Evolutionary conservation across 805 yeast genomes (phyloP).

Genomic region (Saturnispora quitensis): DNA sequence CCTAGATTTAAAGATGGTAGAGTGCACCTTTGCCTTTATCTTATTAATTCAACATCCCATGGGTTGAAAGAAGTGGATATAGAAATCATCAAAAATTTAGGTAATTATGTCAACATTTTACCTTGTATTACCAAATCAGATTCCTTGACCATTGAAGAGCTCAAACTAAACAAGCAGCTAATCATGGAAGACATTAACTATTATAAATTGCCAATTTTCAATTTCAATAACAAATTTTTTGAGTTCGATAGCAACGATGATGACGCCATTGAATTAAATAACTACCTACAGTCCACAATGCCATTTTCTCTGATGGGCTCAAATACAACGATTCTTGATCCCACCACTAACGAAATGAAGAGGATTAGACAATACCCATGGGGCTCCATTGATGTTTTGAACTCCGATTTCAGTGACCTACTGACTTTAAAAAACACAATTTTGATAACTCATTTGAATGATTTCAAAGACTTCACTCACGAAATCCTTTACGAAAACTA

Average conservation of each 20-base stretch:
- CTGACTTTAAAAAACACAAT: slow-evolving; percentile 70
- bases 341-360: slow-evolving; percentile 27
- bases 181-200: slow-evolving; percentile 68
- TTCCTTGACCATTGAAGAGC: slow-evolving; percentile 59
- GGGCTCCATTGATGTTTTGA: slow-evolving; percentile 54
- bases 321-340: slow-evolving; percentile 31
- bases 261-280: slow-evolving; percentile 25
- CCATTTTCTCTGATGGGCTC: slow-evolving; percentile 67
- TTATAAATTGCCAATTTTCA: slow-evolving; percentile 65
- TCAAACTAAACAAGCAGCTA: slow-evolving; percentile 62
- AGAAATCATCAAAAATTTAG: slow-evolving; percentile 56
- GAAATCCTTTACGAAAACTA: slow-evolving; percentile 81
- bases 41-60: slow-evolving; percentile 59
- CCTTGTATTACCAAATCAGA: slow-evolving; percentile 82
- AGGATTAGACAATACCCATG: slow-evolving; percentile 56
- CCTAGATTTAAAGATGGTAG: slow-evolving; percentile 81
- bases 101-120: slow-evolving; percentile 68
- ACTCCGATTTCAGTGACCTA: slow-evolving; percentile 70
- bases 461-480: slow-evolving; percentile 81
- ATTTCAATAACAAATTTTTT: slow-evolving; percentile 57
- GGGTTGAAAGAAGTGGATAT: slow-evolving; percentile 67
- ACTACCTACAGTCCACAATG: slow-evolving; percentile 34
- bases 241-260: slow-evolving; percentile 24
- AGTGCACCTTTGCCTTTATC: slow-evolving; percentile 70
- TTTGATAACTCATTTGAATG: slow-evolving; percentile 76